These are phyloP conservation scores for Fusarium decemcellulare DNA, from an alignment of 2,329 filamentous ascomycete species.

Conservation along the genomic window DNA sequence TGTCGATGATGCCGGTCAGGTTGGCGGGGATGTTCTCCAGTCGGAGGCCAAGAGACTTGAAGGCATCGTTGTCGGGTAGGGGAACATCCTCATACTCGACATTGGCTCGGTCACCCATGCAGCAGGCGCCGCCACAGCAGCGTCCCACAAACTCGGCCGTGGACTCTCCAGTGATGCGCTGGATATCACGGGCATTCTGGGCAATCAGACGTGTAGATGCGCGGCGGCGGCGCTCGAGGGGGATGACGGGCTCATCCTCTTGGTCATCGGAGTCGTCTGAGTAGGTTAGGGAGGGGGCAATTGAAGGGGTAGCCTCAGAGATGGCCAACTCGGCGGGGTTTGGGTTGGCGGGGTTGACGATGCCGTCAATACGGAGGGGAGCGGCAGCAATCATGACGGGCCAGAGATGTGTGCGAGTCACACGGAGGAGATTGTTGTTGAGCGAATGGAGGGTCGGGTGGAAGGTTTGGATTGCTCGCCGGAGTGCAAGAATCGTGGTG, in stretches of 20 bases:
- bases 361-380: slow-evolving; percentile 45
- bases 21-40: slow-evolving; percentile 81
- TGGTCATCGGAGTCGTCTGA: slow-evolving; percentile 74
- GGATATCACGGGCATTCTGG: slow-evolving; percentile 73
- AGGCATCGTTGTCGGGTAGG: slow-evolving; percentile 87
- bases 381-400: slow-evolving; percentile 50
- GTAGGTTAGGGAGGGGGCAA: slow-evolving; percentile 74
- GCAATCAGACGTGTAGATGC: slow-evolving; percentile 79
- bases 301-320: slow-evolving; percentile 64
- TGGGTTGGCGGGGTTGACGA: slow-evolving; percentile 57
- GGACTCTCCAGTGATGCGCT: slow-evolving; percentile 75
- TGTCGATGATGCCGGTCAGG: slow-evolving; percentile 77
- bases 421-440: slow-evolving; percentile 14
- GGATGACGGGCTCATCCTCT: slow-evolving; percentile 63
- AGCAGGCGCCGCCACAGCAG: slow-evolving; percentile 77
- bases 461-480: slow-evolving; percentile 37
- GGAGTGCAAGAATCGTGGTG: slow-evolving; percentile 32
- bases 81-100: slow-evolving; percentile 67
- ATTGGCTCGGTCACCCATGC: slow-evolving; percentile 64
- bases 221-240: slow-evolving; percentile 66
- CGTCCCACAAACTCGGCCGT: slow-evolving; percentile 73
- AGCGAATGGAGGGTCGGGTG: slow-evolving; percentile 21
- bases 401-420: slow-evolving; percentile 30
- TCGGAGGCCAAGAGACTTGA: slow-evolving; percentile 82
- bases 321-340: slow-evolving; percentile 59